Percentiles rank a stretch among this genome's conserved stretches.
Conservation (phyloP, 2,329 filamentous ascomycete species). For the Beauveria pseudobassiana region DNA sequence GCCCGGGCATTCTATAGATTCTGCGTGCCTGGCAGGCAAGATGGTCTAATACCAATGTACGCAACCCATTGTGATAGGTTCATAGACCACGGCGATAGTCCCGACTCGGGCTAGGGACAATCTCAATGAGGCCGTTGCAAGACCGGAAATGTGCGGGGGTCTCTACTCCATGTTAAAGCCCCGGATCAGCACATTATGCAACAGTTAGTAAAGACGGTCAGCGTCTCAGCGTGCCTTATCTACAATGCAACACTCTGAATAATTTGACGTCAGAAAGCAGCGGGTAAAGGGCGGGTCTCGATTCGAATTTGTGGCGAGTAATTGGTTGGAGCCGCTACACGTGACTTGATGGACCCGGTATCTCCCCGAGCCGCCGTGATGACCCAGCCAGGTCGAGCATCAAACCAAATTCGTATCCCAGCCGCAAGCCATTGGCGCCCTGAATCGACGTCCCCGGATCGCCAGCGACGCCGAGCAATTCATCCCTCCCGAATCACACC, state of each 20-base stretch:
- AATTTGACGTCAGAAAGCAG: constrained; percentile 7
- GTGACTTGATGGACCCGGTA: constrained; percentile 4
- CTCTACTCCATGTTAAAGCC: background rate
- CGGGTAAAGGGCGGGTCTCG: background rate
- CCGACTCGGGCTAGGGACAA: background rate
- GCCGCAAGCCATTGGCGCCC: constrained; percentile 22
- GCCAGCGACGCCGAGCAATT: constrained; percentile 14
- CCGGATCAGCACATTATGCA: background rate
- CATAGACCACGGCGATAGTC: background rate
- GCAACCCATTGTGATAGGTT: background rate
- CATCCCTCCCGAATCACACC: background rate
- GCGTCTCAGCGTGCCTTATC: background rate
- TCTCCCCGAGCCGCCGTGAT: constrained; percentile 1
- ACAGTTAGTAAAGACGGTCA: background rate
- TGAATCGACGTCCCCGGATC: constrained; percentile 17
- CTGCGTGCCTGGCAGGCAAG: background rate
- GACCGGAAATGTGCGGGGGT: background rate
- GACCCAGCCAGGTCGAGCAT: constrained; percentile 6
- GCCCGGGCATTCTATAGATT: background rate
- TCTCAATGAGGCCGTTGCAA: background rate
- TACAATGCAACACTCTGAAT: background rate
- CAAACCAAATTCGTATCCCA: background rate
- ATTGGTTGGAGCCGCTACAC: background rate
- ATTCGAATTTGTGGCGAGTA: background rate
- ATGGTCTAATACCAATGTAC: background rate